Evolutionary conservation across 1,139 yeast genomes (phyloP), one percentile per base, ranked within the genome.

Genomic region (Hansenula lynferdii): DNA sequence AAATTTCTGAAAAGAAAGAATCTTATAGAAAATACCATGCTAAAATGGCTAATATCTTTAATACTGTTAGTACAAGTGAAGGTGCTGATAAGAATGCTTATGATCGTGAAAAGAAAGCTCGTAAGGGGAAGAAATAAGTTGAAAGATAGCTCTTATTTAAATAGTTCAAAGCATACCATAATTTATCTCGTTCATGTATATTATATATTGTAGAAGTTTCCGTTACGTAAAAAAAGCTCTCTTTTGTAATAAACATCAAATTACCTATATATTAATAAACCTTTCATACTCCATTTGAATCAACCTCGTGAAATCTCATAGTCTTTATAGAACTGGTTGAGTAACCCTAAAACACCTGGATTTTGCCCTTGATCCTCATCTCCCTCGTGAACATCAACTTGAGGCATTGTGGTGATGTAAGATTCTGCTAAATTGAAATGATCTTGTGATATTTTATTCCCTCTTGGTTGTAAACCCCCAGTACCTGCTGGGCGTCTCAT

Each of bases 21-120:
- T 77, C 77, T 58, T 81, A 86, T 56, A 77, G 76, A 37, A 89
- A 77, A 17, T 94, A 94, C 60, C 97, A 92, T 60, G 74, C 79
- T 52, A 90, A 87, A 70, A 85, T 92, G 87, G 85, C 95, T 34
- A 75, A 75, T 48, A 81, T 94, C 60, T 81, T 85, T 58, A 85
- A 90, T 53, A 77, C 90, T 40, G 85, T 90, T 55, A 84, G 85
- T 47, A 86, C 96, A 3, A 85, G 83, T 51, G 97, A 90, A 69
- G 97, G 97, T 53, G 85, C 94, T 7, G 97, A 87, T 57, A 84
- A 85, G 71, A 90, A 92, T 58, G 81, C 81, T 53, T 90, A 89
- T 61, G 96, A 87, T 58, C 73, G 89, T 47, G 97, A 89, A 57
- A 84, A 77, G 71, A 80, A 75, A 60, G 67, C 71, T 48, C 74